These are phyloP conservation scores for Carex myosuroides DNA, from an alignment of 176 grass and related monocot genomes.

Conservation along the genomic window DNA sequence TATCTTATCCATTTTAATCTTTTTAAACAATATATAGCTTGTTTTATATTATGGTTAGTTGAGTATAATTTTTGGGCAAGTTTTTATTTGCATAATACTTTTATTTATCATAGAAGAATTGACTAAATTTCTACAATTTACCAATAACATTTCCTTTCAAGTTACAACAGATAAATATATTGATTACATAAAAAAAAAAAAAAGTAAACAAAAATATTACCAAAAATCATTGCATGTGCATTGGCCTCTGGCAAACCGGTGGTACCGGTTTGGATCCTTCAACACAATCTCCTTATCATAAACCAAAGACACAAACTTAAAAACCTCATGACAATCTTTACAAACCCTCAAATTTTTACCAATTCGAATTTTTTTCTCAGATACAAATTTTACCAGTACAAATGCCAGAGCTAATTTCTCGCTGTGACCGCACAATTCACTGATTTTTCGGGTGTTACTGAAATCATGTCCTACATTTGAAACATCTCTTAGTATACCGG, in stretches of 20 bases:
- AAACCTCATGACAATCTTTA: slow-evolving; percentile 52
- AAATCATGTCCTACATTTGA: slow-evolving; percentile 42
- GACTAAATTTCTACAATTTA: too few species aligned
- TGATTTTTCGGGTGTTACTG: slow-evolving; percentile 33
- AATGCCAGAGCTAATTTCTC: slow-evolving; percentile 81
- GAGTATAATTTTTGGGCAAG: too few species aligned
- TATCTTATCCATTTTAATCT: too few species aligned
- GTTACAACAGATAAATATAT: too few species aligned
- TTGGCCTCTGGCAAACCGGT: slow-evolving; percentile 46
- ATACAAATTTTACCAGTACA: slow-evolving; percentile 31
- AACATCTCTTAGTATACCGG: slow-evolving; percentile 42
- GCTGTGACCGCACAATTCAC: slow-evolving; percentile 48
- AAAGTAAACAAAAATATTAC: slow-evolving; percentile 14
- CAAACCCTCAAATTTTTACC: slow-evolving; percentile 65
- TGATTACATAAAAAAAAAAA: neutral
- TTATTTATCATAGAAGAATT: too few species aligned
- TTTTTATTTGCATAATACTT: too few species aligned
- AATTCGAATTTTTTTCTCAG: slow-evolving; percentile 36
- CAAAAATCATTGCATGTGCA: slow-evolving; percentile 82
- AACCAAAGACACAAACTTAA: slow-evolving; percentile 42
- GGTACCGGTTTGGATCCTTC: slow-evolving; percentile 63
- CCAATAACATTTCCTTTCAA: neutral
- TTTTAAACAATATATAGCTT: too few species aligned
- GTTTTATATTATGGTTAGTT: too few species aligned
- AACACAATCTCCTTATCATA: slow-evolving; percentile 54